Percentiles rank a stretch among this genome's conserved stretches.
Evolutionary conservation across 2,329 filamentous ascomycete genomes (phyloP).

Genomic region (Apiospora koreana): DNA sequence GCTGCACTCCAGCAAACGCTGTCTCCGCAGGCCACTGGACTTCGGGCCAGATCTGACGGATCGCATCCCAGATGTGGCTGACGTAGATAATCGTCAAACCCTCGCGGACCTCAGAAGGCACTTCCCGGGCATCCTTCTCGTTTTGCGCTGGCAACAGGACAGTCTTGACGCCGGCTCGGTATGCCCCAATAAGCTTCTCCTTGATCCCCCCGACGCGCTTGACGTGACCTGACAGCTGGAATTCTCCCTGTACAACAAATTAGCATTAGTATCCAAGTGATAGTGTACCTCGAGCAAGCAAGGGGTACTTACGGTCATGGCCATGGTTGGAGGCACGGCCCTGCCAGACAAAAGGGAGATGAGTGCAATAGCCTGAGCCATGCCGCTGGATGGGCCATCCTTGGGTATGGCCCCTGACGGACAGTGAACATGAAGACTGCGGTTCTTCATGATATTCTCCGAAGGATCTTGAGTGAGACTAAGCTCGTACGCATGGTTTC

Average conservation of each 20-base stretch:
- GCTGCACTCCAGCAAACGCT: slow-evolving; percentile 69
- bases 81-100: slow-evolving; percentile 89
- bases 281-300: slow-evolving; percentile 3
- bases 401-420: slow-evolving; percentile 94
- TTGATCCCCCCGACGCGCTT: slow-evolving; percentile 97
- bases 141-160: slow-evolving; percentile 88
- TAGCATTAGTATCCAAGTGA: slow-evolving; percentile 17
- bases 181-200: slow-evolving; percentile 94
- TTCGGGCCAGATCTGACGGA: slow-evolving; percentile 90
- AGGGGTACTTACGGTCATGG: slow-evolving; percentile 75
- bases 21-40: slow-evolving; percentile 77
- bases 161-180: slow-evolving; percentile 91
- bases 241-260: slow-evolving; percentile 54
- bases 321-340: slow-evolving; percentile 84
- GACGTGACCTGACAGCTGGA: slow-evolving; percentile 82
- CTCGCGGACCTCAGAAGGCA: slow-evolving; percentile 85
- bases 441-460: slow-evolving; percentile 93
- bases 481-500: slow-evolving; percentile 89
- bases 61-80: slow-evolving; percentile 92
- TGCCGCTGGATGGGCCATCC: slow-evolving; percentile 82
- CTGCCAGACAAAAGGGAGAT: slow-evolving; percentile 88
- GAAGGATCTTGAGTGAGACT: slow-evolving; percentile 78
- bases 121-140: slow-evolving; percentile 86
- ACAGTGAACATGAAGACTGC: slow-evolving; percentile 94
- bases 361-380: slow-evolving; percentile 91